A percentile compares a stretch with the other conserved stretches of the same genome.
These are phyloP conservation scores for Phytophthora idaei DNA, from an alignment of 352 stramenopile species.

Conservation along the genomic window DNA sequence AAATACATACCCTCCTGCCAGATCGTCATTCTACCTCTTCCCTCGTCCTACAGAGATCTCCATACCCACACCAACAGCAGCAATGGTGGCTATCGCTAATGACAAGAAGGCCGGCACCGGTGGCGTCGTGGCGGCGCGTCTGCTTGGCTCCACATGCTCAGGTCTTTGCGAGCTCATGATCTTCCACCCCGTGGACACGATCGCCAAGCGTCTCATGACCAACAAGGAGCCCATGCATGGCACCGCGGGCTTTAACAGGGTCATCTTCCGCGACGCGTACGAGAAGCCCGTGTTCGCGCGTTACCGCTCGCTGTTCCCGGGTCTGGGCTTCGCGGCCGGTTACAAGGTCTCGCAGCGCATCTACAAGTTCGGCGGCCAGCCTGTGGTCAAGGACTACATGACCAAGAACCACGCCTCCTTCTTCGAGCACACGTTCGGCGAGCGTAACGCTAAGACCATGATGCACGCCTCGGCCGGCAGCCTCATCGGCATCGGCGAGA, in stretches of 20 bases:
- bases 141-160: conserved; percentile 92
- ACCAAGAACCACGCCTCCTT: conserved; percentile 85
- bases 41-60: conserved; percentile 17
- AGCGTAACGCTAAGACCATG: conserved; percentile 93
- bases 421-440: conserved; percentile 91
- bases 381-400: conserved; percentile 94
- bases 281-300: conserved; percentile 79
- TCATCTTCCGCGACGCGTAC: conserved; percentile 91
- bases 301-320: conserved; percentile 90
- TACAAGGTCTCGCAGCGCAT: conserved; percentile 98
- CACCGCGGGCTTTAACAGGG: conserved; percentile 61
- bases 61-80: neutral
- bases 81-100: conserved; percentile 56
- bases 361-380: conserved; percentile 97
- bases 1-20: neutral
- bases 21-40: conserved; percentile 29
- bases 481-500: conserved; percentile 95
- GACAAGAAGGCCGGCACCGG: conserved; percentile 50
- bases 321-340: conserved; percentile 92
- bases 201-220: conserved; percentile 96
- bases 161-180: conserved; percentile 94
- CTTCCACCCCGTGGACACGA: conserved; percentile 96
- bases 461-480: conserved; percentile 92
- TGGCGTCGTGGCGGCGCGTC: conserved; percentile 70
- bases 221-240: conserved; percentile 77